Conservation (phyloP, 495 filamentous ascomycete species). For the Neurospora sp. region DNA sequence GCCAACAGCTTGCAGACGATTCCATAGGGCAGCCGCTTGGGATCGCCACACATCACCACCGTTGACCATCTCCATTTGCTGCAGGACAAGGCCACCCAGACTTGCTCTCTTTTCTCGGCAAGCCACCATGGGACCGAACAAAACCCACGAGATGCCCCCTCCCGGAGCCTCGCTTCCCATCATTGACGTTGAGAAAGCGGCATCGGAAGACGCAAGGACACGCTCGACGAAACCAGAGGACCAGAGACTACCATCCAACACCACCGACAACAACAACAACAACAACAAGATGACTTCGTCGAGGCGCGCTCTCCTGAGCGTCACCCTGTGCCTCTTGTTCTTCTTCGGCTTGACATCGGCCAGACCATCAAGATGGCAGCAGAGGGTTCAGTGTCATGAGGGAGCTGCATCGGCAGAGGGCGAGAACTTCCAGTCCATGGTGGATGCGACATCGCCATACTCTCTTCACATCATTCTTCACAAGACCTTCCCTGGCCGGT, state of each 20-base stretch:
- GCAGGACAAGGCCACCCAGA: background rate
- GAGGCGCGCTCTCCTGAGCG: conserved; percentile 16
- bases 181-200: conserved; percentile 4
- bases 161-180: conserved; percentile 4
- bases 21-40: background rate
- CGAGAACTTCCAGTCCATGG: conserved; percentile 16
- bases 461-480: conserved; percentile 30
- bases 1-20: background rate
- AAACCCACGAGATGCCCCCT: conserved; percentile 3
- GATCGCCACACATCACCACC: background rate
- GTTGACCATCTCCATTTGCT: background rate
- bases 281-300: conserved; percentile 17
- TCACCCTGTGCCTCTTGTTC: conserved; percentile 20
- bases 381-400: conserved; percentile 7
- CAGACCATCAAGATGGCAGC: background rate
- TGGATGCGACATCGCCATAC: conserved; percentile 27
- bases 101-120: background rate
- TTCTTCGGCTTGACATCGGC: conserved; percentile 22
- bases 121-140: conserved; percentile 9
- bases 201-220: background rate
- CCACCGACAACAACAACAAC: conserved; percentile 1
- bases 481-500: conserved; percentile 26
- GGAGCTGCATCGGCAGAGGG: background rate
- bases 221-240: background rate
- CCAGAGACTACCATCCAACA: background rate